Base-by-base conservation (phyloP, 2,329 filamentous ascomycete genomes). In the Colletotrichum plurivorum region DNA sequence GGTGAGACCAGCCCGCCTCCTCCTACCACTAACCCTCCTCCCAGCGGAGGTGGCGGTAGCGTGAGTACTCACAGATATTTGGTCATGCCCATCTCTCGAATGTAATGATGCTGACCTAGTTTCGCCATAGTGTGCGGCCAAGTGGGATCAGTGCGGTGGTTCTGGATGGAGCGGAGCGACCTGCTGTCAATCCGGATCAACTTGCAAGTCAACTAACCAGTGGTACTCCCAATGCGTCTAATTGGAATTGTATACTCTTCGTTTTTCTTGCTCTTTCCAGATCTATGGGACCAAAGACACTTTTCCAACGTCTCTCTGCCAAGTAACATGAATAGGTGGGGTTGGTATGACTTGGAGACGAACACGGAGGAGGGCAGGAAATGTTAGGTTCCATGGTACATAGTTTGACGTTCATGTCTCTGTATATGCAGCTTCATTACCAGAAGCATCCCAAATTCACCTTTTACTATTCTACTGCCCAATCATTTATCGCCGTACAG, bases 211-310 rank as follows among this genome's bases (percentile, higher is more conserved):
- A 10, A 22, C 45, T 10, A 76, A 75, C 69, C 60, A 73, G 52
- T 77, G 70, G 73, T 76, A 77, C 60, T 74, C 73, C 0, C 73
- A 76, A 67, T 74, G 70, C 39, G 45, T 67, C 15, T 73, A 55
- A 8, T 5, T 1, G 1, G 6, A 5, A 7, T 31, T 1, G 22
- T 2, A 22, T 22, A 22, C 22, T 4, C 22, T 22, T 22, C 22
- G 22, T 22, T 22, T 2, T 5, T 25, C 22, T 25, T 25, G 22
- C 4, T 25, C 4, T 5, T 25, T 5, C 22, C 22, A 25, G 2
- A 25, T 25, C 22, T 5, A 25, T 1, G 5, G 22, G 22, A 25
- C 22, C 22, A 25, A 22, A 4, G 4, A 22, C 22, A 22, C 2
- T 22, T 22, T 22, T 22, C 22, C 22, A 22, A 22, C 2, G 22